Evolutionary conservation across 129 eudicot genomes (phyloP).

Genomic region (Artemisia annua): DNA sequence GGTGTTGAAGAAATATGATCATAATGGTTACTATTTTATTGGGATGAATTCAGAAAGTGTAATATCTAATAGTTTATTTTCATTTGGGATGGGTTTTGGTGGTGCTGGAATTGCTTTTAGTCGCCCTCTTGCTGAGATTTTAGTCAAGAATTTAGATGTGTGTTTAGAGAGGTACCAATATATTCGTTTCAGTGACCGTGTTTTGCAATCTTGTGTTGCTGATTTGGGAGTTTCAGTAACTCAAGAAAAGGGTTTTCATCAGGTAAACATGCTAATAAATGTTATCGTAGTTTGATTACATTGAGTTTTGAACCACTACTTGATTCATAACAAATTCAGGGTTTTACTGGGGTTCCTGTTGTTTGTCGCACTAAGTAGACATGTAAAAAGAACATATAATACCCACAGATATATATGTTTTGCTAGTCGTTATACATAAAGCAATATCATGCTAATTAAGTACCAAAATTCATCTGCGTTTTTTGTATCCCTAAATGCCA

Average conservation of each 20-base stretch:
- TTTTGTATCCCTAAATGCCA: no score
- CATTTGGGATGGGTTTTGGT: slow-evolving; percentile 77
- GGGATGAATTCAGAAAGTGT: slow-evolving; percentile 62
- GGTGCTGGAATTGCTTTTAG: slow-evolving; percentile 84
- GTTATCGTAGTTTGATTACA: no score
- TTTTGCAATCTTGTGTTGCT: slow-evolving; percentile 66
- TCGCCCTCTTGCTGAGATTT: slow-evolving; percentile 62
- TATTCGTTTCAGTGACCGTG: slow-evolving; percentile 50
- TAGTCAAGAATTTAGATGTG: slow-evolving; percentile 52
- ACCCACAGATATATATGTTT: no score
- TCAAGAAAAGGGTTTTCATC: slow-evolving; percentile 82
- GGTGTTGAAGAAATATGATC: slow-evolving; percentile 58
- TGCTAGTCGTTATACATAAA: no score
- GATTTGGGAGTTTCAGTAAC: slow-evolving; percentile 85
- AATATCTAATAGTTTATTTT: slow-evolving; percentile 29
- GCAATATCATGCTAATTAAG: no score
- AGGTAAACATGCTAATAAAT: slow-evolving; percentile 36
- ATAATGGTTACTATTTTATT: slow-evolving; percentile 47
- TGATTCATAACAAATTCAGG: no score
- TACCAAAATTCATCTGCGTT: no score
- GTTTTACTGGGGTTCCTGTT: no score
- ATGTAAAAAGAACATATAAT: no score
- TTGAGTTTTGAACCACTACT: no score
- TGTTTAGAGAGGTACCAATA: slow-evolving; percentile 53
- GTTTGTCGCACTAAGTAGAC: no score